A percentile compares a stretch with the other conserved stretches of the same genome.
Evolutionary conservation across 179 eudicot genomes (phyloP).

Genomic region (Dionaea muscipula): DNA sequence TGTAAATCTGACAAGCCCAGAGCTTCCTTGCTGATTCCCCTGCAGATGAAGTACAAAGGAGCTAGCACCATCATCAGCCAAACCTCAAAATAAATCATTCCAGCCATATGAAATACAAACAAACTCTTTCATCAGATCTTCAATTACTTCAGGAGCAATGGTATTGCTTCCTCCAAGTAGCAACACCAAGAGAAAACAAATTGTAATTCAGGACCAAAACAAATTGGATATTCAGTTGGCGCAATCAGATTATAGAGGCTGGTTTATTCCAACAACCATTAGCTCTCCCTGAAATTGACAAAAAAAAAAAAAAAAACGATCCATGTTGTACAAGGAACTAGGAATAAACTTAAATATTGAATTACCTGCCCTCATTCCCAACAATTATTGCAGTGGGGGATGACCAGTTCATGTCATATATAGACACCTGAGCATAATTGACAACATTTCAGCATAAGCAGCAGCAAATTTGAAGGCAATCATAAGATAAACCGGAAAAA

Average conservation of each 20-base stretch:
- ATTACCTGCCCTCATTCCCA: conserved; percentile 76
- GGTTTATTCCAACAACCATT: no score
- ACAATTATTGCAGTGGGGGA: conserved; percentile 92
- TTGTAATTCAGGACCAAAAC: no score
- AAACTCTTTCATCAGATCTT: no score
- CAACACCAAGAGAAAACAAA: no score
- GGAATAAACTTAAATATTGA: neutral
- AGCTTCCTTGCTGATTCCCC: conserved; percentile 85
- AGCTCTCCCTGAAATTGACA: conserved; percentile 4
- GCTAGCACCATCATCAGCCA: conserved; percentile 6
- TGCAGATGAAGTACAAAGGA: conserved; percentile 22
- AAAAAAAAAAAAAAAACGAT: neutral
- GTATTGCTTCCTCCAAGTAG: no score
- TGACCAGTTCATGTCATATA: conserved; percentile 86
- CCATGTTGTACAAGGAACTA: neutral
- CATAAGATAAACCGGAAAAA: neutral
- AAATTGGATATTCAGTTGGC: no score
- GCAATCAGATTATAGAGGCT: no score
- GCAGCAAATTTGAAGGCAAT: neutral
- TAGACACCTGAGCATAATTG: conserved; percentile 39
- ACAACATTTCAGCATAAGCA: neutral
- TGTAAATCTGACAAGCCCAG: conserved; percentile 59
- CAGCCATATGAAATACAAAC: neutral
- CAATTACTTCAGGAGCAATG: no score
- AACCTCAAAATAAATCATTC: neutral